A percentile compares a stretch with the other conserved stretches of the same genome.
phyloP scores from a whole-genome alignment of 1,139 yeast species.

The Zygoascus sp. region DNA sequence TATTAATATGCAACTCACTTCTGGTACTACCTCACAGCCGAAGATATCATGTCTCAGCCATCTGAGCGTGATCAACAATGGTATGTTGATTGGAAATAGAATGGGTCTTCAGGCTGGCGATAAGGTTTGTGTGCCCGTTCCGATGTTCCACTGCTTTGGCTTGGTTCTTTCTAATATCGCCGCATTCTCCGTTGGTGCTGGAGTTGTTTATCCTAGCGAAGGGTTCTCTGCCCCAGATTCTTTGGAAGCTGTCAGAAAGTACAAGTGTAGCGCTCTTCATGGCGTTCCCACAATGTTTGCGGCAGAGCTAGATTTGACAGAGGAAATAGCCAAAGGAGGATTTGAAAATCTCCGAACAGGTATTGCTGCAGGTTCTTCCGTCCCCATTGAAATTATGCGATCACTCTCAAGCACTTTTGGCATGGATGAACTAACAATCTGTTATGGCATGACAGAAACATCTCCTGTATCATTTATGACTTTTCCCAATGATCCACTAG shows the following conservation, averaged over 20 bases:
- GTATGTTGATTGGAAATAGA: constrained; percentile 28
- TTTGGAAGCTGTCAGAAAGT: constrained; percentile 26
- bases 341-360: constrained; percentile 30
- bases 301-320: constrained; percentile 30
- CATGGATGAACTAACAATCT: constrained; percentile 30
- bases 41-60: constrained; percentile 33
- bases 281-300: constrained; percentile 38
- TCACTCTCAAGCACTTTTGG: constrained; percentile 24
- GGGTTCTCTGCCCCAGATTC: constrained; percentile 30
- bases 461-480: constrained; percentile 36
- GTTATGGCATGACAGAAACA: constrained; percentile 38
- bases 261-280: constrained; percentile 31
- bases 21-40: constrained; percentile 34
- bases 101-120: constrained; percentile 33
- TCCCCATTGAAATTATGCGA: constrained; percentile 33
- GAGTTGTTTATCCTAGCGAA: constrained; percentile 33
- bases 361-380: constrained; percentile 34
- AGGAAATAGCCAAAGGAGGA: constrained; percentile 25
- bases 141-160: constrained; percentile 37
- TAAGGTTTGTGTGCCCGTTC: constrained; percentile 33
- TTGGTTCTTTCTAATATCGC: constrained; percentile 34
- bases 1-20: constrained; percentile 35
- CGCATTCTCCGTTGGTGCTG: constrained; percentile 28
- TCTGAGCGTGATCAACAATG: constrained; percentile 32
- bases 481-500: constrained; percentile 27